Percentiles rank a stretch among this genome's conserved stretches.
Conservation (phyloP, 192 early-diverging fungal species). For the Oehlia diaphana region DNA sequence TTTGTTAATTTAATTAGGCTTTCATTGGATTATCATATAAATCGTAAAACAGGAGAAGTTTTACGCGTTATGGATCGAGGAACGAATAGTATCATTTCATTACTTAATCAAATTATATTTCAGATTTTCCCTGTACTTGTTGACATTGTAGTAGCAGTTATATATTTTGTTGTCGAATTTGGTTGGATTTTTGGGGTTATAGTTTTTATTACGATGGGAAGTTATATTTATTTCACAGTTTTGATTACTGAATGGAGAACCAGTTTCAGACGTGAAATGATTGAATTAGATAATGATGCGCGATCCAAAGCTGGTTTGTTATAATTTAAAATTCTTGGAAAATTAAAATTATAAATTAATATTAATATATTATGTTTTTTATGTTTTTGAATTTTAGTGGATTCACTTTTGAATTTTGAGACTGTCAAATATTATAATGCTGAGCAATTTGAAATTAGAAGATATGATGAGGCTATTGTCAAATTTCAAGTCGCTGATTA, state of each 20-base stretch:
- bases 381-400: slow-evolving; percentile 49
- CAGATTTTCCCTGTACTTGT: slow-evolving; percentile 88
- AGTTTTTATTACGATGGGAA: slow-evolving; percentile 82
- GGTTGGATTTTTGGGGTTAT: slow-evolving; percentile 81
- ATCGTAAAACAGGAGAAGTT: slow-evolving; percentile 93
- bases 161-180: slow-evolving; percentile 66
- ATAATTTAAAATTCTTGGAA: neutral
- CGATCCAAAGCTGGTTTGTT: slow-evolving; percentile 61
- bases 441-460: slow-evolving; percentile 80
- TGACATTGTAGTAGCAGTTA: slow-evolving; percentile 82
- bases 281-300: slow-evolving; percentile 82
- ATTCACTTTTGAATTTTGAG: slow-evolving; percentile 97
- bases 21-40: slow-evolving; percentile 89
- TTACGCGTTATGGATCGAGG: slow-evolving; percentile 89
- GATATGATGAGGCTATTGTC: slow-evolving; percentile 76
- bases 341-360: neutral
- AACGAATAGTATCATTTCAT: slow-evolving; percentile 67
- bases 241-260: slow-evolving; percentile 87
- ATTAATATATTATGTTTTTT: slow-evolving; percentile 22
- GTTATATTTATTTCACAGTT: slow-evolving; percentile 84
- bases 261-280: slow-evolving; percentile 77
- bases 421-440: slow-evolving; percentile 98
- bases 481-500: slow-evolving; percentile 86
- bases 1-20: slow-evolving; percentile 69
- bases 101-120: slow-evolving; percentile 83